A percentile compares a stretch with the other conserved stretches of the same genome.
Conservation (phyloP, 495 filamentous ascomycete species). For the Penicillium herquei region DNA sequence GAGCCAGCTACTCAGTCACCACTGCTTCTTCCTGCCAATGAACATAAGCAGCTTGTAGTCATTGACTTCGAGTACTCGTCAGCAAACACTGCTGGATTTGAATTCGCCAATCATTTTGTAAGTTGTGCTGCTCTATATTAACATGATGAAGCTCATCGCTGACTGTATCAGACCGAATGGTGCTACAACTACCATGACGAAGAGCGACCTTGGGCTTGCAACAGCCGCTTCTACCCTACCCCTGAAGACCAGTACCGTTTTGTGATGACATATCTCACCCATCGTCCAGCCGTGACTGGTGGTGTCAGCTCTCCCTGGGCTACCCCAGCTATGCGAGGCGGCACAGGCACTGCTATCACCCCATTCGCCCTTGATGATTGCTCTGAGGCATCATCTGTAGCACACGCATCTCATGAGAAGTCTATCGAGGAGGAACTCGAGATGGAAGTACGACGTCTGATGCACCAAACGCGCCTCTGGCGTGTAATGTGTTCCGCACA, state of each 20-base stretch:
- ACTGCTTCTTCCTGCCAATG: slow-evolving; percentile 80
- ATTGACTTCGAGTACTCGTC: slow-evolving; percentile 99
- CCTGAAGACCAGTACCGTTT: slow-evolving; percentile 80
- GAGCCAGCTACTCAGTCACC: slow-evolving; percentile 82
- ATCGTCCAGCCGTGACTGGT: slow-evolving; percentile 59
- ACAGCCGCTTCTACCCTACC: slow-evolving; percentile 70
- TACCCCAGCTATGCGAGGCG: slow-evolving; percentile 41
- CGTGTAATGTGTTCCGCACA: slow-evolving; percentile 79
- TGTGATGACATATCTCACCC: slow-evolving; percentile 80
- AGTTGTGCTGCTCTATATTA: slow-evolving; percentile 21
- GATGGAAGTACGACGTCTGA: slow-evolving; percentile 60
- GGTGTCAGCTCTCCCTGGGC: slow-evolving; percentile 54
- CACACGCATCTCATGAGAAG: slow-evolving; percentile 49
- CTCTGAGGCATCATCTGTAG: slow-evolving; percentile 18
- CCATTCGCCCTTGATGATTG: slow-evolving; percentile 37
- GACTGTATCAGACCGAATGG: slow-evolving; percentile 69
- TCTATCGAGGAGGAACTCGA: slow-evolving; percentile 59
- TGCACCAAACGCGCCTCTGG: slow-evolving; percentile 82
- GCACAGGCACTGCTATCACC: slow-evolving; percentile 30
- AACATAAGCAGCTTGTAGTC: slow-evolving; percentile 92
- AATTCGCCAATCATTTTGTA: slow-evolving; percentile 98
- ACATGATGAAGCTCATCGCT: neutral
- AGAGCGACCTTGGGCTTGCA: slow-evolving; percentile 60
- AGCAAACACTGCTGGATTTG: slow-evolving; percentile 80
- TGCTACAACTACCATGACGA: slow-evolving; percentile 93